Evolutionary conservation across 2,329 filamentous ascomycete genomes (phyloP).

Genomic region (Cladophialophora yegresii): DNA sequence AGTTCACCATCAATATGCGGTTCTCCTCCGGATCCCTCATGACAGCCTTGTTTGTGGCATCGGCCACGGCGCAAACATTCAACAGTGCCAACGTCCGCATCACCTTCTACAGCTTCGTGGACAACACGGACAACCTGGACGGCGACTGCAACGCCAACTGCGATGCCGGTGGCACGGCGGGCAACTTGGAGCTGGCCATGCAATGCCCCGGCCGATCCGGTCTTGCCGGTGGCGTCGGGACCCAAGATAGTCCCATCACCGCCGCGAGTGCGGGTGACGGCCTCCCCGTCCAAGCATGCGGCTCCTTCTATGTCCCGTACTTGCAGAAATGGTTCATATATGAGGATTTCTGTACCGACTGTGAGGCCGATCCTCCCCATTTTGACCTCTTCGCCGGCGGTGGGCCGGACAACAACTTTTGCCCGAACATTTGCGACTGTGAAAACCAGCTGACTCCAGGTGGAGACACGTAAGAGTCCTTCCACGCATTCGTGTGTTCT

Average conservation of each 20-base stretch:
- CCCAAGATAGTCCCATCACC: conserved; percentile 13
- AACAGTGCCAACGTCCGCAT: conserved; percentile 14
- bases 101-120: conserved; percentile 16
- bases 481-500: not conserved
- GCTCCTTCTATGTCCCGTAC: conserved; percentile 13
- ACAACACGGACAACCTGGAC: conserved; percentile 14
- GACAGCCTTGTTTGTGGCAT: conserved; percentile 4
- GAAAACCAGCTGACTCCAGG: conserved; percentile 11
- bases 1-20: not conserved
- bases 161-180: conserved; percentile 6
- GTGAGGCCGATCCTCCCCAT: conserved; percentile 10
- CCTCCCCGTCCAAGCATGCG: conserved; percentile 7
- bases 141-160: conserved; percentile 15
- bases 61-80: conserved; percentile 4
- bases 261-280: conserved; percentile 10
- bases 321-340: conserved; percentile 16
- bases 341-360: conserved; percentile 14
- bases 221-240: conserved; percentile 5
- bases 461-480: conserved; percentile 7
- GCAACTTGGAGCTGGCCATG: conserved; percentile 3
- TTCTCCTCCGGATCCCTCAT: not conserved
- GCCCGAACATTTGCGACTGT: conserved; percentile 10
- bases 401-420: conserved; percentile 7
- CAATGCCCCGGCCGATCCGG: conserved; percentile 11
- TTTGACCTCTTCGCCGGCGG: conserved; percentile 14